Evolutionary conservation across 2,329 filamentous ascomycete species (phyloP).

Genomic region (Colletotrichum lupini): DNA sequence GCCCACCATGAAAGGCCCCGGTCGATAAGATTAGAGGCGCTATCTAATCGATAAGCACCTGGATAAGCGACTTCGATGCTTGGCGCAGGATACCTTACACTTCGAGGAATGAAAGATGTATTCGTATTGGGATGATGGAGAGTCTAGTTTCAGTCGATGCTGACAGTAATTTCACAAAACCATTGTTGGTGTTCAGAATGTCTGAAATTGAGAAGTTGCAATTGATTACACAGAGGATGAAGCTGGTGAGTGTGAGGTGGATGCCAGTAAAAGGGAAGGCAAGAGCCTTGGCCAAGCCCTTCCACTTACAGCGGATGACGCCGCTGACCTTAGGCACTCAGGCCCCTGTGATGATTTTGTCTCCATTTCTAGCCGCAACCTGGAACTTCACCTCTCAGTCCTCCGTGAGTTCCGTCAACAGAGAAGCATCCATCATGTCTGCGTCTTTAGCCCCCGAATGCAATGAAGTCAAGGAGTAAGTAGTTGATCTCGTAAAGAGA

Average conservation of each 20-base stretch:
- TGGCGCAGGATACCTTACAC: not conserved
- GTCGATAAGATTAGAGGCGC: conserved; percentile 12
- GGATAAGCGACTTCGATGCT: not conserved
- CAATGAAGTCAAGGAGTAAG: conserved; percentile 94
- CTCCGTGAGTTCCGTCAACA: conserved; percentile 8
- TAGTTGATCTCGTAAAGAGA: conserved; percentile 8
- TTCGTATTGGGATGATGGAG: not conserved
- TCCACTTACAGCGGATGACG: conserved; percentile 24
- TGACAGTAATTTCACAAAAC: not conserved
- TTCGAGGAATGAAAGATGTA: not conserved
- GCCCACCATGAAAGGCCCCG: conserved; percentile 5
- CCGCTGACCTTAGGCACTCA: conserved; percentile 21
- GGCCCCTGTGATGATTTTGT: conserved; percentile 17
- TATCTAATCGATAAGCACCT: not conserved
- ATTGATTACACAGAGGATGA: not conserved
- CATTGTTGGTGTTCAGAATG: not conserved
- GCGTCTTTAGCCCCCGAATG: conserved; percentile 94
- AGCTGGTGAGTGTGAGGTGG: not conserved
- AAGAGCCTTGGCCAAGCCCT: not conserved
- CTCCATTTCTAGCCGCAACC: conserved; percentile 16
- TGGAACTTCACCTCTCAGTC: conserved; percentile 10
- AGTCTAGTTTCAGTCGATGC: not conserved
- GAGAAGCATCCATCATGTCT: conserved; percentile 71
- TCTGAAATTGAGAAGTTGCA: not conserved
- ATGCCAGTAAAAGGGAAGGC: not conserved